These are phyloP conservation scores for Venturia asperata DNA, from an alignment of 2,329 filamentous ascomycete species.

Conservation along the genomic window DNA sequence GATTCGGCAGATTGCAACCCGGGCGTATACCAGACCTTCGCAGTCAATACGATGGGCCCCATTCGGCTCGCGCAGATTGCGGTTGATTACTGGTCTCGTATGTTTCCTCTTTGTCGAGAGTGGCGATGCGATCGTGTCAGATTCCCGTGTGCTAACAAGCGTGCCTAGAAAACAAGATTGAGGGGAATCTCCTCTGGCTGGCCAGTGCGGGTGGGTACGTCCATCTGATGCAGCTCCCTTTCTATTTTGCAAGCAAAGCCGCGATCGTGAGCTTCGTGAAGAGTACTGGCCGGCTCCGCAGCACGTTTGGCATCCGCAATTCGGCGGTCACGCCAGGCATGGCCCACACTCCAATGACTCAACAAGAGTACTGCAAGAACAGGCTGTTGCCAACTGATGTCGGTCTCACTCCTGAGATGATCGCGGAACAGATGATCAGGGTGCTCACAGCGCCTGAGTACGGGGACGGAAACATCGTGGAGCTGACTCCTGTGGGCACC, in stretches of 20 bases:
- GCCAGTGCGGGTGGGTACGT: background rate
- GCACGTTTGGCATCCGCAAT: background rate
- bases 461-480: background rate
- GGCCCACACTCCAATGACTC: background rate
- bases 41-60: background rate
- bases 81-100: background rate
- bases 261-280: background rate
- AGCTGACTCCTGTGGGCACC: background rate
- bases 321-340: slow-evolving; percentile 4
- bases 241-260: background rate
- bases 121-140: background rate
- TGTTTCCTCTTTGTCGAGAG: background rate
- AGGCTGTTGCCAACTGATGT: background rate
- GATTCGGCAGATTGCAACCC: background rate
- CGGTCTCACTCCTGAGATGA: background rate
- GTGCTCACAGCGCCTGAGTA: background rate
- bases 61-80: background rate
- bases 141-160: background rate
- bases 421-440: background rate
- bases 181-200: background rate
- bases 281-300: background rate
- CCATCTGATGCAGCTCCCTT: background rate
- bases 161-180: background rate
- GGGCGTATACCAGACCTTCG: background rate
- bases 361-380: background rate